Conservation (phyloP, 164 flowering plant species). For the Magnolia sinica region DNA sequence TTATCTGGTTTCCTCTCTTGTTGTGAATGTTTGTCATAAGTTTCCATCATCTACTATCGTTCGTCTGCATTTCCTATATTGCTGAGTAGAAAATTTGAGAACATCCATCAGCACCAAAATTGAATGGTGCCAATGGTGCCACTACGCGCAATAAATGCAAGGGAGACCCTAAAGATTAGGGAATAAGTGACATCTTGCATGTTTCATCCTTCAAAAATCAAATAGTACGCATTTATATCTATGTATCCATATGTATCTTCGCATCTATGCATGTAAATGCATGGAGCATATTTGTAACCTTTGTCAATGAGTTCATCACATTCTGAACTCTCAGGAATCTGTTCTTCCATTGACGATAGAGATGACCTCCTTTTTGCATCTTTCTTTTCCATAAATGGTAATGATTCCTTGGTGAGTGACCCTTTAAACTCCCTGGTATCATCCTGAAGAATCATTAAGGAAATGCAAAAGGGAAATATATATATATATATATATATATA, state of each 20-base stretch:
- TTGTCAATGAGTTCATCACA: slow-evolving; percentile 34
- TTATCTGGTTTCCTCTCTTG: too few species aligned
- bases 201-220: background rate
- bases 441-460: slow-evolving; percentile 48
- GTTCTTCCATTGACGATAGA: slow-evolving; percentile 36
- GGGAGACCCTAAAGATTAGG: background rate
- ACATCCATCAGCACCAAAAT: too few species aligned
- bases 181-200: background rate
- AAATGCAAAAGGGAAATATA: slow-evolving; percentile 11
- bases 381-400: slow-evolving; percentile 22
- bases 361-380: slow-evolving; percentile 22
- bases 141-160: background rate
- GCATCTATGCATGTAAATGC: background rate
- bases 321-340: slow-evolving; percentile 33
- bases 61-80: background rate
- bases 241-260: background rate
- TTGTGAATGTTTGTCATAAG: background rate
- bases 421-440: slow-evolving; percentile 27
- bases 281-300: slow-evolving; percentile 16
- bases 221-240: background rate
- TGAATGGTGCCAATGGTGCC: background rate
- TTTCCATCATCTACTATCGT: background rate
- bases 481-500: too few species aligned
- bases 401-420: slow-evolving; percentile 26
- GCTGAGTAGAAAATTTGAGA: background rate